Conservation (phyloP, 805 yeast genomes). For the Yarrowia divulgata region DNA sequence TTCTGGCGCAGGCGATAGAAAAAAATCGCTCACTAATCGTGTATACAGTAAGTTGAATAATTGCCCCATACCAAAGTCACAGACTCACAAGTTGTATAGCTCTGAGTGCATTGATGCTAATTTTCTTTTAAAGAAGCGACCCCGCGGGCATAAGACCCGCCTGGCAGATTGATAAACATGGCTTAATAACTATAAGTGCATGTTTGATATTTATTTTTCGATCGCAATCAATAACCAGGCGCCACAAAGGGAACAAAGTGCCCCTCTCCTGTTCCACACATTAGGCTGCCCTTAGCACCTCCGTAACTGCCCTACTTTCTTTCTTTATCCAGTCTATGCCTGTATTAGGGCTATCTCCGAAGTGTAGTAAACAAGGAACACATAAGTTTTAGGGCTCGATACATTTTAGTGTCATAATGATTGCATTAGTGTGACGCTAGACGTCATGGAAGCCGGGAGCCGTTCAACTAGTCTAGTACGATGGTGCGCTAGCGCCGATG, state of each 20-base stretch:
- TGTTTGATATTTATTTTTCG: too few species aligned
- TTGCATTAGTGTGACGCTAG: neutral
- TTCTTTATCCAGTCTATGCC: neutral
- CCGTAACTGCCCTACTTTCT: neutral
- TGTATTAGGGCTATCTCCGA: neutral
- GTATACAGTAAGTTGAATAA: too few species aligned
- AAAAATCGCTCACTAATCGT: neutral
- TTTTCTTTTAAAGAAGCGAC: neutral
- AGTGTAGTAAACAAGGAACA: neutral
- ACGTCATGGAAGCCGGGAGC: too few species aligned
- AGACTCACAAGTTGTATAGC: neutral
- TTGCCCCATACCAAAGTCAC: too few species aligned
- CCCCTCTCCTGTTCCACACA: neutral
- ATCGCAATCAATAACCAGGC: neutral
- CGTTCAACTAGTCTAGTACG: too few species aligned
- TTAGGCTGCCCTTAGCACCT: neutral
- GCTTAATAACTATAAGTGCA: neutral
- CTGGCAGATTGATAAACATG: slow-evolving; percentile 1
- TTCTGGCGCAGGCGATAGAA: too few species aligned
- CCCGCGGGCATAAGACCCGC: neutral
- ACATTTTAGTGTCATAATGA: too few species aligned
- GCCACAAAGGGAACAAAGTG: neutral
- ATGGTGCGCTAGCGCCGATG: too few species aligned
- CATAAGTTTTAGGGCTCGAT: too few species aligned
- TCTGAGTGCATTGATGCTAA: neutral